Base-by-base conservation (phyloP, 2,329 filamentous ascomycete genomes). In the Penicillium sp. region DNA sequence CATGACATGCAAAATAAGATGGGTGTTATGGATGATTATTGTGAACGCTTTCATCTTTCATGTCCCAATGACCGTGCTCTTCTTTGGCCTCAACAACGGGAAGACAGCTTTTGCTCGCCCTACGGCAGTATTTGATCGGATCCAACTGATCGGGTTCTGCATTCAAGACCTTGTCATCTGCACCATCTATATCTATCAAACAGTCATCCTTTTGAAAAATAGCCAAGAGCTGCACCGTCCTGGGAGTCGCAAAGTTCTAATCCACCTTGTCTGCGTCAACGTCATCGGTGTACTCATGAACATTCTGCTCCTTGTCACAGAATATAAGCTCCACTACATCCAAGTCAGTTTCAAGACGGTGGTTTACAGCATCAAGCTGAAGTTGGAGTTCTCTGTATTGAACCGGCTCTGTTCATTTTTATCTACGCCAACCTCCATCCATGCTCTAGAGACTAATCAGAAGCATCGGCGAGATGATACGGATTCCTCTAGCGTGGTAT, bases 21-120 rank as follows among this genome's bases (percentile, higher is more conserved):
- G 47, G 47, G 34, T 49, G 16, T 34, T 42, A n/a, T 49, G 23
- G 33, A 49, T 49, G 47, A 49, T 49, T 49, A 19, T 49, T 9
- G 7, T 28, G 18, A 49, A 49, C 36, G 36, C 36, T 21, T 29
- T 33, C 16, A 16, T 40, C 18, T 23, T 49, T 14, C 34, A 49
- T 49, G 9, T 48, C 40, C 28, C 28, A 13, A 39, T 31, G 13
- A 50, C 37, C 7, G 37, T 50, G 2, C 28, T 50, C 14, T 50
- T 42, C 33, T 43, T 44, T 18, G 40, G 24, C 8, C 6, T 28
- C 26, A 44, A 29, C 16, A 43, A 16, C 39, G 26, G 26, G 9
- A 13, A 6, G 3, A 5, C 10, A 3, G 28, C 16, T 5, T 45
- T 45, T 21, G 42, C n/a, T 21, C 16, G 26, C 11, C 26, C 26